Base-by-base conservation (phyloP, 208 protist genomes). In the Balamuthia mandrillaris region DNA sequence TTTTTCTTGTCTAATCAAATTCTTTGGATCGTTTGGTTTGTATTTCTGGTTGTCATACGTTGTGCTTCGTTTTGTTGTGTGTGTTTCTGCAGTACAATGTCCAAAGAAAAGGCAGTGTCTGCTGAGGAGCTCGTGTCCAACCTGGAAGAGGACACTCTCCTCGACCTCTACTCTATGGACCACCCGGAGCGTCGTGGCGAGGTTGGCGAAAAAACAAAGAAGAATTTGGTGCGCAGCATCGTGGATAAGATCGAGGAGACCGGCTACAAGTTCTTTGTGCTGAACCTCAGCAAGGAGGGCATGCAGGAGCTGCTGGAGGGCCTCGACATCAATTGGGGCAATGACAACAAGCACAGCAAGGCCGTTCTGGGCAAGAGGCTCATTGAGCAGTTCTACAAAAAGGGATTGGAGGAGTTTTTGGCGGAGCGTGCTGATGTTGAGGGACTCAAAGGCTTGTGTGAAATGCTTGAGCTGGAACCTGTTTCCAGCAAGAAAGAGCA, bases 341-440 rank as follows among this genome's bases (percentile, higher is more conserved):
- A n/a, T 24, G 66, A 77, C 66, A 77, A 77, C 66, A 77, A 77
- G 44, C 49, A 54, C 44, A 77, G 66, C 66, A 47, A 29, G 29
- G 49, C 66, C 7, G 66, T 77, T 10, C 37, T 77, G 9, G 14
- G 24, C 24, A 47, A 45, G 42, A 39, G 66, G 1, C 66, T 77
- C 66, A 77, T 27, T 10, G 66, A 77, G 66, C 66, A 77, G 66
- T 39, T 77, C 44, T n/a, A 56, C 16, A 16, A 39, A 18, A 27
- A 39, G 3, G 66, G 66, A 4, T 35, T 77, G 29, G 66, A 77
- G 33, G 66, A 77, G 5, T 77, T 77, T 45, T 45, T 77, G 16
- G 14, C 5, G 16, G 27, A 54, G 24, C 18, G 12, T 2, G 42
- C 18, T 45, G 66, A 77, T 27, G 44, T 45, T 18, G 66, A 47